Conservation (phyloP, 352 stramenopile genomes). For the Pythium angustatum region DNA sequence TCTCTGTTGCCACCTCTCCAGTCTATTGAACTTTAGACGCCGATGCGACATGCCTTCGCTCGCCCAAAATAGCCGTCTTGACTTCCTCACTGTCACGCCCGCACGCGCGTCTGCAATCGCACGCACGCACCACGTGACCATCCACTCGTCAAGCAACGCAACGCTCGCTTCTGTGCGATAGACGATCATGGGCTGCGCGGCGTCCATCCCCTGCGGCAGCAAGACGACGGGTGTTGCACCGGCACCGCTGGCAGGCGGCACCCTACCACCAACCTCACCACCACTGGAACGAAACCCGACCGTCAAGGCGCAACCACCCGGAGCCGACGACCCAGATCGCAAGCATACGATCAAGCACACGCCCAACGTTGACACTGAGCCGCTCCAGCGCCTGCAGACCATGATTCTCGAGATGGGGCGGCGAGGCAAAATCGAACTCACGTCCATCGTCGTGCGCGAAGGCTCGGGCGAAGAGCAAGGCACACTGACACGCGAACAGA, state of each 20-base stretch:
- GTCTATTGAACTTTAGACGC: too few relatives aligned
- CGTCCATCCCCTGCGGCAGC: constrained; percentile 22
- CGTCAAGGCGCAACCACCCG: background rate
- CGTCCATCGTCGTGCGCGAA: constrained; percentile 50
- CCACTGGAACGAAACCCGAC: constrained; percentile 3
- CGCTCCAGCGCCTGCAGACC: constrained; percentile 34
- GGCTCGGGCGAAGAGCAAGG: constrained; percentile 37
- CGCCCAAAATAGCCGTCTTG: too few relatives aligned
- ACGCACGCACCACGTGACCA: background rate
- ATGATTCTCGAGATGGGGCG: constrained; percentile 59
- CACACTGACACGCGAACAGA: constrained; percentile 52
- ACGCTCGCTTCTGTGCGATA: too few relatives aligned
- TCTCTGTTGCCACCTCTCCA: too few relatives aligned
- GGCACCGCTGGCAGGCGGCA: too few relatives aligned
- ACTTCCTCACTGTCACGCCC: too few relatives aligned
- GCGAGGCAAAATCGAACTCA: constrained; percentile 59
- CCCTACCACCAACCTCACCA: background rate
- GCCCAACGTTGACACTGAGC: constrained; percentile 30
- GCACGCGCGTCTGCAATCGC: background rate
- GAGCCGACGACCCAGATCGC: constrained; percentile 8
- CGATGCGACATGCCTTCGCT: too few relatives aligned
- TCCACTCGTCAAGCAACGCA: too few relatives aligned
- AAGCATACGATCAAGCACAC: constrained; percentile 36
- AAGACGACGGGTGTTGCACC: background rate
- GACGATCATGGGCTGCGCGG: constrained; percentile 31